Evolutionary conservation across 2,329 filamentous ascomycete species (phyloP).

Genomic region (Emergomyces pasteurianus): DNA sequence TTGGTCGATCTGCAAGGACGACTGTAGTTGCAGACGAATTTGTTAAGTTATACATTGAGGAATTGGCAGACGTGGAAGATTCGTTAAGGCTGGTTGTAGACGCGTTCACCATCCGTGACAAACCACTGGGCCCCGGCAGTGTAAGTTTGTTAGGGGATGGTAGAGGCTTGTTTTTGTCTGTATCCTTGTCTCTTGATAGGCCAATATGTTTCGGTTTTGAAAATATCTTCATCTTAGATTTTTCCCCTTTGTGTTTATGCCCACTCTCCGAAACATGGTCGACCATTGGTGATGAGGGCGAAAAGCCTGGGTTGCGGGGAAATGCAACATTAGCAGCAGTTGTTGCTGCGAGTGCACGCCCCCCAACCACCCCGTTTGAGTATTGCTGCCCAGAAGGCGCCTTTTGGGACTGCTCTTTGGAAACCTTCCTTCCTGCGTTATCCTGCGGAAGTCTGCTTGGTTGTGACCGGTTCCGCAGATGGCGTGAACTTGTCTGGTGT

Average conservation of each 20-base stretch:
- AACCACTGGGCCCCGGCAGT: constrained; percentile 38
- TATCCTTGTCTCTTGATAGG: constrained; percentile 48
- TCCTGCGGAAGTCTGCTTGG: constrained; percentile 34
- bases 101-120: constrained; percentile 46
- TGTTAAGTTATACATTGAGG: constrained; percentile 48
- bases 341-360: constrained; percentile 43
- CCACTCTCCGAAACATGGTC: constrained; percentile 10
- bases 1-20: constrained; percentile 37
- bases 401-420: constrained; percentile 23
- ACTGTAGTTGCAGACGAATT: constrained; percentile 52
- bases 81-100: constrained; percentile 51
- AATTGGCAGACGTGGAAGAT: constrained; percentile 39
- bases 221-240: constrained; percentile 58
- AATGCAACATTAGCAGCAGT: constrained; percentile 52
- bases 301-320: constrained; percentile 37
- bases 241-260: constrained; percentile 43
- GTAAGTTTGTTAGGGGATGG: constrained; percentile 49
- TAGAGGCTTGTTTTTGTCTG: constrained; percentile 40
- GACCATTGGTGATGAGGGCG: constrained; percentile 10
- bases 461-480: constrained; percentile 44
- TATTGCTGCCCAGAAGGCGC: constrained; percentile 25
- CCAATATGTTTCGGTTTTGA: constrained; percentile 55
- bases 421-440: constrained; percentile 19
- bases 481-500: constrained; percentile 28
- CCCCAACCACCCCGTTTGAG: constrained; percentile 41